Base-by-base conservation (phyloP, 495 filamentous ascomycete genomes). In the Penicillium soppii region DNA sequence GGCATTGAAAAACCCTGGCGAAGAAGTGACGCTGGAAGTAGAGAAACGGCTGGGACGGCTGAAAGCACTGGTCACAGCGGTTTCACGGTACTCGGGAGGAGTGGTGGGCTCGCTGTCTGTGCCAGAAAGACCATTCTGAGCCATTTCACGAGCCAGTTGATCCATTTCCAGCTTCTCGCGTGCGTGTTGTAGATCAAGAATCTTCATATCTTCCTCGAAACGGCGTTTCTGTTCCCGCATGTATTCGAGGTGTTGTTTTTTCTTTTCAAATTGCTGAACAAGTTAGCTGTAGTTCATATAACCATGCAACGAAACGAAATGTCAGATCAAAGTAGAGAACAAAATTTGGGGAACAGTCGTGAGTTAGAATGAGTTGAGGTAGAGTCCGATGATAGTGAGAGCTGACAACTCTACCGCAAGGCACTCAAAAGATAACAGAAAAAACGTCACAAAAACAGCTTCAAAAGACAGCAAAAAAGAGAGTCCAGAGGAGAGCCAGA, bases 41-140 rank as follows among this genome's bases (percentile, higher is more conserved):
- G 90, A 94, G 71, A 91, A 92, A 43, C 90, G 82, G 57, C 89
- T 89, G 17, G 87, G 87, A 16, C 89, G 82, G 30, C 88, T 83
- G 51, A 89, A 85, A 37, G 85, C 78, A 56, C 82, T 80, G 41
- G 90, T 81, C 59, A 94, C 85, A 26, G 82, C 81, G 44, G 80
- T 78, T 44, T 96, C 90, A 53, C 82, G 86, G 64, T 91, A 90
- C 66, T 97, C 94, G 16, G 94, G 94, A n/a, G 94, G 94, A 15
- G 95, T 98, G 10, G 94, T 96, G 7, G 92, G 92, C 71, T 97
- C 92, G 44, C 91, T 92, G 67, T 90, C 85, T 49, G 90, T 86
- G 29, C 89, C 89, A 52, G 80, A 69, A n/a, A 78, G 61, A 36
- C 74, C 77, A 72, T 70, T 81, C 71, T 66, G 80, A 68, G 57